Evolutionary conservation across 495 filamentous ascomycete species (phyloP).

Genomic region (Letharia columbiana): DNA sequence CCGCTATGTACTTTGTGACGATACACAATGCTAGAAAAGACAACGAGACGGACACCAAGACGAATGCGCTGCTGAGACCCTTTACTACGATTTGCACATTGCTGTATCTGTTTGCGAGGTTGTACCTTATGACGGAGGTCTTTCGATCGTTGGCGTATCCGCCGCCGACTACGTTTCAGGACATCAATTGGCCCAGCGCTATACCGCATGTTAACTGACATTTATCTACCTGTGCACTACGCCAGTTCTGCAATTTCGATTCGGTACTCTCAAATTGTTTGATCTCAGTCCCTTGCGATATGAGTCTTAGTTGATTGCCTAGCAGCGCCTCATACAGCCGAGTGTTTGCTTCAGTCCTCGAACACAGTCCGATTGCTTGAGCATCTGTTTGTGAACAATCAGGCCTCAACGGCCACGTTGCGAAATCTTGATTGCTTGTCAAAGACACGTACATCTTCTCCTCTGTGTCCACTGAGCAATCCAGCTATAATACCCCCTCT

Average conservation of each 20-base stretch:
- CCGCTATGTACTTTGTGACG: conserved; percentile 3
- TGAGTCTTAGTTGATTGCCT: background rate
- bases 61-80: conserved; percentile 2
- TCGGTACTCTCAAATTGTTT: background rate
- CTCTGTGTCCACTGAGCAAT: too few relatives aligned
- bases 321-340: background rate
- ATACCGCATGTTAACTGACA: conserved; percentile 14
- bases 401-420: background rate
- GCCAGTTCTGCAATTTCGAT: background rate
- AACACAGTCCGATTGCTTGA: background rate
- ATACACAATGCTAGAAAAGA: conserved; percentile 1
- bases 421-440: background rate
- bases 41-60: conserved; percentile 1
- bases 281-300: background rate
- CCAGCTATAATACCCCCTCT: too few relatives aligned
- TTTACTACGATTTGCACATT: background rate
- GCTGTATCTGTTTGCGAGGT: conserved; percentile 22
- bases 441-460: background rate
- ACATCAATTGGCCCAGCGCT: conserved; percentile 14
- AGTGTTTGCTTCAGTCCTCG: background rate
- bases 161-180: conserved; percentile 22
- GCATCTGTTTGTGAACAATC: background rate
- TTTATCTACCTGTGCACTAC: background rate
- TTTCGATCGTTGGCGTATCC: conserved; percentile 26
- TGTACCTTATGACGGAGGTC: conserved; percentile 28